These are phyloP conservation scores for Termitomyces sp. DNA, from an alignment of 768 basidiomycete genomes.

Conservation along the genomic window DNA sequence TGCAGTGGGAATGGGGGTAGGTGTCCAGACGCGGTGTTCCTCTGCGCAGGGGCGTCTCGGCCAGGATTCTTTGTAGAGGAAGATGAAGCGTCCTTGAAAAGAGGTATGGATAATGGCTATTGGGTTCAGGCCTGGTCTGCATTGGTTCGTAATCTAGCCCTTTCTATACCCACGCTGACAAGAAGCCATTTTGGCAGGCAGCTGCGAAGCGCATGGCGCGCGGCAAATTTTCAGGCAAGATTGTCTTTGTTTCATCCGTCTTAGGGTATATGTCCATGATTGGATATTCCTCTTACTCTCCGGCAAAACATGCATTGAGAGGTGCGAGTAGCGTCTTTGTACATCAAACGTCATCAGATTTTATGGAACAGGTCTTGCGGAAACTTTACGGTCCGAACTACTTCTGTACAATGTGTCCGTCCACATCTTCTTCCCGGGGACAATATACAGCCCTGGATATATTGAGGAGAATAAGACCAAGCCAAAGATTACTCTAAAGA, in stretches of 20 bases:
- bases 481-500: conserved; percentile 66
- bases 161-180: conserved; percentile 20
- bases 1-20: conserved; percentile 46
- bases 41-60: conserved; percentile 68
- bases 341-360: neutral
- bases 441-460: conserved; percentile 75
- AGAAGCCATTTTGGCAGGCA: conserved; percentile 38
- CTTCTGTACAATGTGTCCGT: conserved; percentile 72
- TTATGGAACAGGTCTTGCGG: conserved; percentile 61
- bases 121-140: conserved; percentile 54
- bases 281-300: conserved; percentile 78
- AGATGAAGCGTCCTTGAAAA: conserved; percentile 48
- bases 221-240: conserved; percentile 52
- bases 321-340: conserved; percentile 36
- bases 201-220: conserved; percentile 63
- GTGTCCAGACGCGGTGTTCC: conserved; percentile 71
- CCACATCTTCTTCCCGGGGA: conserved; percentile 80
- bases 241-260: conserved; percentile 72
- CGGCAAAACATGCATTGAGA: conserved; percentile 81
- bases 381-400: conserved; percentile 79
- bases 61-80: conserved; percentile 77
- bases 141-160: conserved; percentile 40
- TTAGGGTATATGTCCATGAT: conserved; percentile 74
- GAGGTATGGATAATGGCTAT: conserved; percentile 38
- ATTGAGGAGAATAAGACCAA: conserved; percentile 75